Percentiles rank a stretch among this genome's conserved stretches.
Evolutionary conservation across 2,329 filamentous ascomycete species (phyloP).

Genomic region (Xylariaceae sp.): DNA sequence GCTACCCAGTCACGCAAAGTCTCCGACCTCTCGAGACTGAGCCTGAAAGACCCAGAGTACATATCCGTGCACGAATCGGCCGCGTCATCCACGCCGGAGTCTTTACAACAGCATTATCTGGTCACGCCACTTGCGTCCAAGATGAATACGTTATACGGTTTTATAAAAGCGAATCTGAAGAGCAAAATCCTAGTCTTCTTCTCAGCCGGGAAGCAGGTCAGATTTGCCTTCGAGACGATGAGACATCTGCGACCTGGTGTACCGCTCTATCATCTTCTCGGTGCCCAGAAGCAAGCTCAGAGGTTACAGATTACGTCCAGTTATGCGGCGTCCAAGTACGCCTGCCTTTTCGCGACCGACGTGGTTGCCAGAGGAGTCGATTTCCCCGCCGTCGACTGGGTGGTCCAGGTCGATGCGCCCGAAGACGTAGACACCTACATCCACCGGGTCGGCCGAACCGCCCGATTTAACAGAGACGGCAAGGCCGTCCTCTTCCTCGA

Average conservation of each 20-base stretch:
- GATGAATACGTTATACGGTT: constrained; percentile 86
- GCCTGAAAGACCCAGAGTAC: constrained; percentile 87
- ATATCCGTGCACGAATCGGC: constrained; percentile 88
- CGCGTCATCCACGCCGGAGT: constrained; percentile 70
- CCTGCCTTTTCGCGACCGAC: constrained; percentile 91
- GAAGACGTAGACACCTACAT: constrained; percentile 98
- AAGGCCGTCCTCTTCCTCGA: constrained; percentile 87
- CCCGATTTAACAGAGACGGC: constrained; percentile 71
- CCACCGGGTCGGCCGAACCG: constrained; percentile 44
- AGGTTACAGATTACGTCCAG: constrained; percentile 80
- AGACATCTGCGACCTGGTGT: constrained; percentile 92
- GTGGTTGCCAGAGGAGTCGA: constrained; percentile 91
- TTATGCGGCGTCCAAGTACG: constrained; percentile 74
- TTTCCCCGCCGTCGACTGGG: constrained; percentile 96
- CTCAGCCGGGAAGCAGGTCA: constrained; percentile 91
- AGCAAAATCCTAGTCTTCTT: constrained; percentile 94
- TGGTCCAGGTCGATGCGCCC: constrained; percentile 95
- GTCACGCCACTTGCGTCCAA: constrained; percentile 82
- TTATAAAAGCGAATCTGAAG: constrained; percentile 85
- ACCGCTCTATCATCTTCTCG: constrained; percentile 75
- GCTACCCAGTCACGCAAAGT: constrained; percentile 95
- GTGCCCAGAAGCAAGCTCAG: constrained; percentile 75
- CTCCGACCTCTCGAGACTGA: constrained; percentile 83
- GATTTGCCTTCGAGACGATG: constrained; percentile 88
- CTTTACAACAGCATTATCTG: constrained; percentile 86